Evolutionary conservation across 495 filamentous ascomycete species (phyloP).

Genomic region (Terfezia boudieri): DNA sequence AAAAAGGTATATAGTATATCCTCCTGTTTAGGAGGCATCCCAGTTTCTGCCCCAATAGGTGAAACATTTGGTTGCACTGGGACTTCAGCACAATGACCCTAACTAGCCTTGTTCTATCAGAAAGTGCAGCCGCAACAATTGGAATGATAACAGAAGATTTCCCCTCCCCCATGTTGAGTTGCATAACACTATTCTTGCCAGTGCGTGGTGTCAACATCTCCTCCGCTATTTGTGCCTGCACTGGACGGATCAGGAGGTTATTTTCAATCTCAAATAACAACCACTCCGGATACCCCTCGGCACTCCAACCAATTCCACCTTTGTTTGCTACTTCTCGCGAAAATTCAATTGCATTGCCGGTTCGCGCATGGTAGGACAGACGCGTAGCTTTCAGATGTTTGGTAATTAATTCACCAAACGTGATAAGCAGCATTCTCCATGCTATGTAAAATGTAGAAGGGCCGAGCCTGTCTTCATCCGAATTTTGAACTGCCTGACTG

Average conservation of each 20-base stretch:
- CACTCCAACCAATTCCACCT: constrained; percentile 32
- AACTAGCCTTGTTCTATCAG: constrained; percentile 30
- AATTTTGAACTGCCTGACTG: too few species aligned
- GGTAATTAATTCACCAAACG: too few species aligned
- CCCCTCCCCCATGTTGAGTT: constrained; percentile 57
- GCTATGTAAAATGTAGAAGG: too few species aligned
- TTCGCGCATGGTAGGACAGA: too few species aligned
- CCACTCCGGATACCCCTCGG: constrained; percentile 30
- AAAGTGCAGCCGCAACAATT: constrained; percentile 33
- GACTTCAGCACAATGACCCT: constrained; percentile 41
- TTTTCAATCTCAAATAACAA: constrained; percentile 43
- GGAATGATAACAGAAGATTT: constrained; percentile 53
- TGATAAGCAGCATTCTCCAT: too few species aligned
- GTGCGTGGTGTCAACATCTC: constrained; percentile 32
- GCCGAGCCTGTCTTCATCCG: too few species aligned
- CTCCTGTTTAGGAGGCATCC: constrained; percentile 37
- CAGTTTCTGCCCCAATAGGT: constrained; percentile 36
- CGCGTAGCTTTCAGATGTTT: too few species aligned
- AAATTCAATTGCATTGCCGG: too few species aligned
- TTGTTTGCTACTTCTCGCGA: too few species aligned
- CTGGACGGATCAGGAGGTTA: constrained; percentile 36
- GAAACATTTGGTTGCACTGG: constrained; percentile 36
- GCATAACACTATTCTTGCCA: constrained; percentile 32
- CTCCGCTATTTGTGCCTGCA: constrained; percentile 34
- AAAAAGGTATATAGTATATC: constrained; percentile 41